These are phyloP conservation scores for Dentiscutata heterogama DNA, from an alignment of 371 early-diverging fungal genomes.

Conservation along the genomic window DNA sequence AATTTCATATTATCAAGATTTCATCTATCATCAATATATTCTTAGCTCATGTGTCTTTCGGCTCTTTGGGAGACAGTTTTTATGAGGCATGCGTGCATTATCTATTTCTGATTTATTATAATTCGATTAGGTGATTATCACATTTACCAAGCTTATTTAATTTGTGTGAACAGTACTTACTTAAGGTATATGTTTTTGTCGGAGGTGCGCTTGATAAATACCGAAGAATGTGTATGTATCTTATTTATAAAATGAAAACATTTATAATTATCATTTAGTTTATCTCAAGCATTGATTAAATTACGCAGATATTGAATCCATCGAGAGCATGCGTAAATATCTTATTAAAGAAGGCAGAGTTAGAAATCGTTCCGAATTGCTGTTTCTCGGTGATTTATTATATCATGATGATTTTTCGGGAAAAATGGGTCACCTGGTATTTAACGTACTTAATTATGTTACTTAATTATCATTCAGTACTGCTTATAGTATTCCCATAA, in stretches of 20 bases:
- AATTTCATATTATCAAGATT: neutral
- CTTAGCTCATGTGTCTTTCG: conserved; percentile 32
- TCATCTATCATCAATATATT: neutral
- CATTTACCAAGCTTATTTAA: neutral
- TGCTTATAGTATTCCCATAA: no score
- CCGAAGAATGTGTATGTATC: conserved; percentile 65
- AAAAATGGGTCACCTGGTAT: conserved; percentile 40
- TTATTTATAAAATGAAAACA: conserved; percentile 52
- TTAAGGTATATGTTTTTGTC: conserved; percentile 75
- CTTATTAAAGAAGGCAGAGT: conserved; percentile 62
- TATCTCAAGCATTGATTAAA: conserved; percentile 8
- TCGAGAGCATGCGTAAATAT: conserved; percentile 60
- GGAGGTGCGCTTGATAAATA: conserved; percentile 64
- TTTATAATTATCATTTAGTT: conserved; percentile 39
- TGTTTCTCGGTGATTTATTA: conserved; percentile 59
- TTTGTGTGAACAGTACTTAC: conserved; percentile 65
- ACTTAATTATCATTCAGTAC: neutral
- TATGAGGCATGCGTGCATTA: conserved; percentile 41
- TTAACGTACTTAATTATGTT: neutral
- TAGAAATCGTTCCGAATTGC: conserved; percentile 53
- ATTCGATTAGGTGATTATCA: neutral
- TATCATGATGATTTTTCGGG: neutral
- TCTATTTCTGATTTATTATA: neutral
- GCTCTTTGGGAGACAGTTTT: conserved; percentile 44
- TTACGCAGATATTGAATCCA: conserved; percentile 57